These are phyloP conservation scores for Xerocomus spinulosus DNA, from an alignment of 768 basidiomycete species.

Conservation along the genomic window DNA sequence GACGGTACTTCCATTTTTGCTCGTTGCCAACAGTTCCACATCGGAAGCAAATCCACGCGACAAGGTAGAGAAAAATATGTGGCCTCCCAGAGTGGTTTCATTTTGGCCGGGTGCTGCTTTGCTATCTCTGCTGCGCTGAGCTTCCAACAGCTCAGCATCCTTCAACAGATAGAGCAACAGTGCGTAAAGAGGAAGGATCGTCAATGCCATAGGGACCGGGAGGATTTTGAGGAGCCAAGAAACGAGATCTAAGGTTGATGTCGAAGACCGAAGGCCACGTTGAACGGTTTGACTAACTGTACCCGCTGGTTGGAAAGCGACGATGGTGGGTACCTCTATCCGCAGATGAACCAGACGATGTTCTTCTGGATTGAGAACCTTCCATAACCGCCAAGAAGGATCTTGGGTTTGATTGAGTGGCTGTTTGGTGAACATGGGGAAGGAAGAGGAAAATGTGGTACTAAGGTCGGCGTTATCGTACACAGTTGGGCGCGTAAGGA, in stretches of 20 bases:
- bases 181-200: constrained; percentile 68
- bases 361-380: constrained; percentile 64
- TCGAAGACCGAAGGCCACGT: constrained; percentile 41
- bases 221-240: constrained; percentile 82
- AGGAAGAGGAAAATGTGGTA: constrained; percentile 14
- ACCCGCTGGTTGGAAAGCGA: constrained; percentile 55
- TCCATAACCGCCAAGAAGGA: constrained; percentile 71
- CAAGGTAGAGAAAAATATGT: constrained; percentile 60
- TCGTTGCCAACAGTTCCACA: constrained; percentile 73
- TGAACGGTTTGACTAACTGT: constrained; percentile 22
- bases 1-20: constrained; percentile 58
- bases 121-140: constrained; percentile 63
- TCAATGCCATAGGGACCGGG: constrained; percentile 76
- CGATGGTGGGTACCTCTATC: constrained; percentile 72
- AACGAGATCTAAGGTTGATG: constrained; percentile 50
- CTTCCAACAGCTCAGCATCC: constrained; percentile 86
- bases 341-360: constrained; percentile 68
- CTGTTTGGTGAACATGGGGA: constrained; percentile 33
- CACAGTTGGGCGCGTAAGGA: constrained; percentile 55
- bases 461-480: constrained; percentile 25
- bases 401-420: constrained; percentile 34
- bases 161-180: constrained; percentile 84
- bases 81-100: constrained; percentile 34
- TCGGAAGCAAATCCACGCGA: constrained; percentile 82
- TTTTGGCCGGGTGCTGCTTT: constrained; percentile 31